A percentile compares a stretch with the other conserved stretches of the same genome.
These are phyloP conservation scores for Bromus sterilis DNA, from an alignment of 176 grass and related monocot genomes.

Conservation along the genomic window DNA sequence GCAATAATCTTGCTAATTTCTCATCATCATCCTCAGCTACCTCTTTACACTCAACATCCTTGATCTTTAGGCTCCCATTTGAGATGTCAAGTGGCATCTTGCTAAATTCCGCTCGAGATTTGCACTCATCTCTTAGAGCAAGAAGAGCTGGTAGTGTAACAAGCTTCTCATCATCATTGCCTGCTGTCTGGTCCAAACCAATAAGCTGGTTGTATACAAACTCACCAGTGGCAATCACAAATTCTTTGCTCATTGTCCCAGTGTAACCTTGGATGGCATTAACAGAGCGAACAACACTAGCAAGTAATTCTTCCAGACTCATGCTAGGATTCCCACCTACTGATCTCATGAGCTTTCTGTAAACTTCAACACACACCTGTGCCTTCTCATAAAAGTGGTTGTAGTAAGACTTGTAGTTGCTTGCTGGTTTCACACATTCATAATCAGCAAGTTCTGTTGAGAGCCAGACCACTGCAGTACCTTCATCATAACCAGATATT, in stretches of 20 bases:
- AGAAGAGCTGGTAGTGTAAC: slow-evolving; percentile 66
- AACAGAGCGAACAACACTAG: slow-evolving; percentile 82
- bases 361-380: slow-evolving; percentile 86
- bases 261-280: slow-evolving; percentile 56
- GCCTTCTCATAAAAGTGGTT: slow-evolving; percentile 91
- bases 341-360: slow-evolving; percentile 74
- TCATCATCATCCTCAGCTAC: slow-evolving; percentile 67
- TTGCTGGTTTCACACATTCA: slow-evolving; percentile 93
- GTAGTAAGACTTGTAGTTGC: slow-evolving; percentile 79
- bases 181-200: slow-evolving; percentile 67
- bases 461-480: slow-evolving; percentile 74
- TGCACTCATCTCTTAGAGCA: slow-evolving; percentile 81
- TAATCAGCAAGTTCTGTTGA: slow-evolving; percentile 95
- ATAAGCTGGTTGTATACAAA: slow-evolving; percentile 89
- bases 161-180: slow-evolving; percentile 50
- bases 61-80: slow-evolving; percentile 77
- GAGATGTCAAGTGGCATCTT: slow-evolving; percentile 33
- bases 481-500: slow-evolving; percentile 99
- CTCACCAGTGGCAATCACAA: slow-evolving; percentile 80
- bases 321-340: slow-evolving; percentile 74
- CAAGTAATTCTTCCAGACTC: slow-evolving; percentile 84
- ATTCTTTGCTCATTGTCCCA: slow-evolving; percentile 73
- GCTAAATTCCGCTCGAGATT: slow-evolving; percentile 54
- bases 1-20: slow-evolving; percentile 83
- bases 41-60: slow-evolving; percentile 41